Base-by-base conservation (phyloP, 169 alveolate genomes). In the Eimeria brunetti region DNA sequence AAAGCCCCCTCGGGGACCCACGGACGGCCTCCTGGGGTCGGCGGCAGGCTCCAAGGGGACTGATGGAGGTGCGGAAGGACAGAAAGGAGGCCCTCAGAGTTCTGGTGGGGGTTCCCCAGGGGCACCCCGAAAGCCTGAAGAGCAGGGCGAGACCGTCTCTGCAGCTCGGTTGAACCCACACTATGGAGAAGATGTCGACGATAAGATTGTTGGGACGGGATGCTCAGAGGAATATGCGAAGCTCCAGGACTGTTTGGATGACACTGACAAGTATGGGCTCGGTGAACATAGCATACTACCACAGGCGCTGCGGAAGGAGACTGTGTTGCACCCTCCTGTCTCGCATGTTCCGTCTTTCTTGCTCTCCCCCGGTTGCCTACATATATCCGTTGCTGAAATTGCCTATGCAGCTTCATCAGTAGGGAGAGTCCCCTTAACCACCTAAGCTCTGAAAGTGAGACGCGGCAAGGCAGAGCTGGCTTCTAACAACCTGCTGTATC, bases 171-270 rank as follows among this genome's bases (percentile, higher is more conserved):
- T 0, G 33, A 86, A 62, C 27, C 92, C 92, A 9, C 49, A 86
- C 30, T 86, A 49, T 56, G 92, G 92, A 41, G 92, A 86, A 38
- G 92, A 86, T 49, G 92, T 86, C 38, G 92, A 86, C 14, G 92
- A 86, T 24, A 86, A 86, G 92, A 86, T 86, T 44, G 81, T 36
- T 30, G 60, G 80, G 60, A 86, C 92, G 30, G 92, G 92, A 4
- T 86, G 92, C 36, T 62, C 92, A 14, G 73, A 86, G 62, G 92
- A 86, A 49, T 86, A 86, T 20, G 60, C 60, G 14, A 62, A 58
- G 33, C 80, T 86, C 46, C 92, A 86, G 92, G 92, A 86, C 60
- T 86, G 92, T 44, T 71, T 86, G 71, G 92, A 86, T 44, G 92
- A 58, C 1, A 86, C 92, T 20, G 92, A 85, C 92, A 85, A 85